Evolutionary conservation across 179 eudicot species (phyloP).

Genomic region (Vitellaria paradoxa): DNA sequence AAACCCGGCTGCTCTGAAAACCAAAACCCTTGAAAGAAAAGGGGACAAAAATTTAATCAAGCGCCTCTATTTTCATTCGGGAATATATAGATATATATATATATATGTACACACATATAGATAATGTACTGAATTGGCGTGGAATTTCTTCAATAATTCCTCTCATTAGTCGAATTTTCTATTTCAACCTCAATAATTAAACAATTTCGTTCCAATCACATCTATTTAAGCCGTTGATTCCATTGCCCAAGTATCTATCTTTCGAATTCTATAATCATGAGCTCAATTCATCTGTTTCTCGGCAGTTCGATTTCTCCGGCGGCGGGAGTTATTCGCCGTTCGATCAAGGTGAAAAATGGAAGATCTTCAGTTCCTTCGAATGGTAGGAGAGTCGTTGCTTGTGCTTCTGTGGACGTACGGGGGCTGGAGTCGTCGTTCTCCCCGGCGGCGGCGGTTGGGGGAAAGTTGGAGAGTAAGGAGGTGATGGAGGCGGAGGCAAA

Average conservation of each 20-base stretch:
- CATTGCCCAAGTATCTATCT: background rate
- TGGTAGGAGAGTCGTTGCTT: conserved; percentile 4
- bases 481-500: conserved; percentile 59
- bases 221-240: background rate
- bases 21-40: too few species aligned
- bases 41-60: too few species aligned
- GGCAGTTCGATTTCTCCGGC: conserved; percentile 15
- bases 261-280: conserved; percentile 7
- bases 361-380: background rate
- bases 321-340: conserved; percentile 9
- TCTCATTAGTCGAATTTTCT: background rate
- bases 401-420: conserved; percentile 20
- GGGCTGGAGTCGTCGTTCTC: conserved; percentile 6
- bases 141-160: too few species aligned
- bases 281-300: conserved; percentile 18
- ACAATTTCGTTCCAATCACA: background rate
- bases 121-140: too few species aligned
- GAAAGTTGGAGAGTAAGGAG: conserved; percentile 32
- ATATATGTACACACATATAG: too few species aligned
- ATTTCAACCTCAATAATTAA: background rate
- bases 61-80: too few species aligned
- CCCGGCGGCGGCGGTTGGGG: background rate
- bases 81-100: too few species aligned
- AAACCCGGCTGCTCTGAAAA: too few species aligned
- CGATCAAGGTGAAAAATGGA: background rate